Percentiles rank a stretch among this genome's conserved stretches.
Conservation (phyloP, 1,284 basidiomycete genomes). For the Ganoderma lucidum region DNA sequence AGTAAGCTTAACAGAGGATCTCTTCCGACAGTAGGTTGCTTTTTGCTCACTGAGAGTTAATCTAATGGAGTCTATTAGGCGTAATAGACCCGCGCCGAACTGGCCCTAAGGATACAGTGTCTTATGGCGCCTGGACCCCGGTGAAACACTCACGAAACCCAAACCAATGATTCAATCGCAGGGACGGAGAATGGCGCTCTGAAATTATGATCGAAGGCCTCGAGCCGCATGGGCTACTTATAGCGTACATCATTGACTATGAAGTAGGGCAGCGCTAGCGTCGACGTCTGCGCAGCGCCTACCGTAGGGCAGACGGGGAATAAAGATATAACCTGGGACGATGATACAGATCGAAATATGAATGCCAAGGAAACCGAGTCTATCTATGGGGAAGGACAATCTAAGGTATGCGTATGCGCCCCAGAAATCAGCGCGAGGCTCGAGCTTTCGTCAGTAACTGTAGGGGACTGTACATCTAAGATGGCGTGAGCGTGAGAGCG, state of each 20-base stretch:
- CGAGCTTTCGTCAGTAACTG: neutral
- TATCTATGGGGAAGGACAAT: neutral
- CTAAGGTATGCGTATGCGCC: neutral
- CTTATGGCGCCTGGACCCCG: too few species aligned
- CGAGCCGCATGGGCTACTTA: neutral
- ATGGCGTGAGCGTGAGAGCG: neutral
- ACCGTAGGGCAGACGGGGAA: neutral
- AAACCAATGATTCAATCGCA: neutral
- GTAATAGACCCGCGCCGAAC: too few species aligned
- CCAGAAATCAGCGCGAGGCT: neutral
- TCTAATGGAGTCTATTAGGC: too few species aligned
- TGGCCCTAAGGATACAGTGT: too few species aligned
- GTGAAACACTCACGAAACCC: too few species aligned
- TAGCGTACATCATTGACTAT: neutral
- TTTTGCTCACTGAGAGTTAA: too few species aligned
- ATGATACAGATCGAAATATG: constrained; percentile 5
- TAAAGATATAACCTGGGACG: constrained; percentile 7
- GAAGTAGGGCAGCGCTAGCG: neutral
- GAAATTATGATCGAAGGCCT: neutral
- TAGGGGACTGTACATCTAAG: neutral
- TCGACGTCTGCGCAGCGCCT: neutral
- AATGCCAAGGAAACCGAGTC: neutral
- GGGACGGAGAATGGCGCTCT: neutral
- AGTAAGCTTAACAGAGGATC: too few species aligned
- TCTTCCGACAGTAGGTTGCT: too few species aligned